phyloP scores from a whole-genome alignment of 1,139 yeast genomes.

The Pichia norvegensis region DNA sequence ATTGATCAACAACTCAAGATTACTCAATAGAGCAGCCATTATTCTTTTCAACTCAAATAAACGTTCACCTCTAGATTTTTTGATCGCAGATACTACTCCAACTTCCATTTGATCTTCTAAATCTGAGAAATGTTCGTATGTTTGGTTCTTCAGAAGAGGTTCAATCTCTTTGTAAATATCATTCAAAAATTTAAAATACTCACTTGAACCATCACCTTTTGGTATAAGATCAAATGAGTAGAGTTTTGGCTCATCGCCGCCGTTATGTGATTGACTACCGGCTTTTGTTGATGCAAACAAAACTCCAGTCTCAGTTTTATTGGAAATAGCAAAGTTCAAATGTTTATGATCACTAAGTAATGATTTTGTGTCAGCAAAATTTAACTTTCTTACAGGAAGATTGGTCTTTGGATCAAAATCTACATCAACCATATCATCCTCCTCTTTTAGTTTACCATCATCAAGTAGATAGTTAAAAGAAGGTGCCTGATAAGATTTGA shows the following conservation, averaged over 20 bases:
- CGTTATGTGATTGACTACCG: conserved; percentile 11
- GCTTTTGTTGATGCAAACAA: conserved; percentile 3
- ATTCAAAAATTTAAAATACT: conserved; percentile 32
- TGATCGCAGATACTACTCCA: conserved; percentile 24
- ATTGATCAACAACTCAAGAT: conserved; percentile 20
- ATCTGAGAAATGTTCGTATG: conserved; percentile 21
- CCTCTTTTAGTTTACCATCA: not conserved
- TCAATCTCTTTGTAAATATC: conserved; percentile 22
- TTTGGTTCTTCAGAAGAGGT: conserved; percentile 21
- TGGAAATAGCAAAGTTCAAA: conserved; percentile 4
- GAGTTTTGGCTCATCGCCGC: conserved; percentile 25
- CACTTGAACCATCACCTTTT: conserved; percentile 30
- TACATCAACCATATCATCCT: conserved; percentile 20
- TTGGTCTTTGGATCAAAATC: conserved; percentile 34
- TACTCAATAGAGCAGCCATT: conserved; percentile 16
- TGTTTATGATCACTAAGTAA: conserved; percentile 3
- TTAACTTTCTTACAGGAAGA: conserved; percentile 31
- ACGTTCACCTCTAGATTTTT: conserved; percentile 18
- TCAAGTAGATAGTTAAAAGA: conserved; percentile 2
- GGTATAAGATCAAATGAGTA: conserved; percentile 34
- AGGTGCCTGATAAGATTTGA: conserved; percentile 14
- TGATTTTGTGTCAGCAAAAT: conserved; percentile 26
- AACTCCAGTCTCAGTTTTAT: conserved; percentile 7
- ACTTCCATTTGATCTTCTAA: conserved; percentile 21
- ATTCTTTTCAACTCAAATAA: conserved; percentile 16